phyloP scores from a whole-genome alignment of 2,329 filamentous ascomycete species.

The Beauveria pseudobassiana region DNA sequence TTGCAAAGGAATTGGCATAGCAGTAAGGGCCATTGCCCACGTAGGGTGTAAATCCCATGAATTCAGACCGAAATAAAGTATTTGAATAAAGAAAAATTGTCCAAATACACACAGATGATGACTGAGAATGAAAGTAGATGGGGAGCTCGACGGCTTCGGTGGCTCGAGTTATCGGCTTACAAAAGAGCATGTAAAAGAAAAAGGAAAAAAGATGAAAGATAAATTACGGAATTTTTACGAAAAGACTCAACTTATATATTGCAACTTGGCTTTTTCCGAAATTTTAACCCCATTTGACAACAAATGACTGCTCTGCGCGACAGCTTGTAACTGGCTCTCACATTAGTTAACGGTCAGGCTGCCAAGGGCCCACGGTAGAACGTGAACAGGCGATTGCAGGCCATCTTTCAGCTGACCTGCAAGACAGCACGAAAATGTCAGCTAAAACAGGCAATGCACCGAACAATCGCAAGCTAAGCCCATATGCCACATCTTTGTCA shows the following conservation, averaged over 20 bases:
- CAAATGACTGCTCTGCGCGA: neutral
- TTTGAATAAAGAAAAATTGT: too few species aligned
- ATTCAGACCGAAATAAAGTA: too few species aligned
- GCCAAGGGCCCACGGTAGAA: neutral
- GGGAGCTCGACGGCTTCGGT: neutral
- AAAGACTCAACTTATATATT: too few species aligned
- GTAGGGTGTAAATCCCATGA: conserved; percentile 11
- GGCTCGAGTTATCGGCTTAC: too few species aligned
- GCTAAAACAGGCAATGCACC: neutral
- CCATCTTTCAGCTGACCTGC: neutral
- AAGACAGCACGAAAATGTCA: neutral
- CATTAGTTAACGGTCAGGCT: neutral
- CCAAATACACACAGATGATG: too few species aligned
- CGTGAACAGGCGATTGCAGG: neutral
- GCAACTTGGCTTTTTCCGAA: too few species aligned
- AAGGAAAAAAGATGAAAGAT: too few species aligned
- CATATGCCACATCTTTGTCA: too few species aligned
- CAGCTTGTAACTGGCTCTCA: neutral
- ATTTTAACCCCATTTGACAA: too few species aligned
- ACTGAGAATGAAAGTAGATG: neutral
- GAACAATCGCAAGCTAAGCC: neutral
- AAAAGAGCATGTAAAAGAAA: too few species aligned
- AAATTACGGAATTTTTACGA: too few species aligned
- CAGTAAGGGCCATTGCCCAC: conserved; percentile 17
- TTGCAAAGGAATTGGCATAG: conserved; percentile 16